Evolutionary conservation across 2,329 filamentous ascomycete species (phyloP).

Genomic region (Hypomyces perniciosus): DNA sequence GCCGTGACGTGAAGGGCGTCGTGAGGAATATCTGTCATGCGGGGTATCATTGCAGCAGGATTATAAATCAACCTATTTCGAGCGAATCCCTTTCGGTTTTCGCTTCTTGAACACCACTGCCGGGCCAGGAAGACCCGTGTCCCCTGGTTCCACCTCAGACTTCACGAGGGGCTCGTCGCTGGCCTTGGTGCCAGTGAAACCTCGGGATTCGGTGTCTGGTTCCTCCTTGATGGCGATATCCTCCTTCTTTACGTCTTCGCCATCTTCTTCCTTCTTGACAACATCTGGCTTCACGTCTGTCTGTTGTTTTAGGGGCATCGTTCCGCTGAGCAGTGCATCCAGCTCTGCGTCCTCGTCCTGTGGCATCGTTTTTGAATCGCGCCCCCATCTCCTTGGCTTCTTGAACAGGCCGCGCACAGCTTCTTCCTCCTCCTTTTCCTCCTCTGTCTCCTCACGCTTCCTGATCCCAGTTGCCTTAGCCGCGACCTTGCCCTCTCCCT

Average conservation of each 20-base stretch:
- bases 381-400: conserved; percentile 50
- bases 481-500: conserved; percentile 36
- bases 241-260: conserved; percentile 19
- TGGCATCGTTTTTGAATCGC: conserved; percentile 44
- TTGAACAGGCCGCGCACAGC: conserved; percentile 55
- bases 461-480: conserved; percentile 50
- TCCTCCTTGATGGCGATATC: conserved; percentile 37
- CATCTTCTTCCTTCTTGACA: conserved; percentile 25
- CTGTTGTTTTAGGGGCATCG: conserved; percentile 17
- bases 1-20: too few relatives aligned
- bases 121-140: conserved; percentile 20
- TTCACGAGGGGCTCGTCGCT: conserved; percentile 28
- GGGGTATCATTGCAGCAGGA: not conserved
- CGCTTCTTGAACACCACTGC: conserved; percentile 74
- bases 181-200: conserved; percentile 4
- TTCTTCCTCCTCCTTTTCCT: conserved; percentile 55
- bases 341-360: conserved; percentile 49
- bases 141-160: conserved; percentile 30
- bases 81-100: conserved; percentile 60
- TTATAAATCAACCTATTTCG: conserved; percentile 39
- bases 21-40: too few relatives aligned
- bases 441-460: conserved; percentile 57
- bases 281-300: conserved; percentile 16
- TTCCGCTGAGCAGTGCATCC: conserved; percentile 51
- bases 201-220: conserved; percentile 20